Percentiles rank a stretch among this genome's conserved stretches.
Conservation (phyloP, 768 basidiomycete species). For the Hypholoma sublateritium region DNA sequence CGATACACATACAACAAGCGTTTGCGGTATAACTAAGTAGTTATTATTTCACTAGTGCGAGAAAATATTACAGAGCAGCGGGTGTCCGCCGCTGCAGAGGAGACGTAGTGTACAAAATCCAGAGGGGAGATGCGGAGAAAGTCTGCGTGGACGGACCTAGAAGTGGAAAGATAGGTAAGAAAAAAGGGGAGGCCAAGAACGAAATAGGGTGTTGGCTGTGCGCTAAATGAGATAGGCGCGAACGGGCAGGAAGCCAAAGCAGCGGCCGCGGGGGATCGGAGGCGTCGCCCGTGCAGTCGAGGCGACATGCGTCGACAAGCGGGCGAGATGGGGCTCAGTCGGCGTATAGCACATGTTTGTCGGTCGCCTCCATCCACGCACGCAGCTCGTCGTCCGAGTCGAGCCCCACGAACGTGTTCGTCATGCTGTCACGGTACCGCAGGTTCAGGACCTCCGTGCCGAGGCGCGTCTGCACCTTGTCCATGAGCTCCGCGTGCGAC, state of each 20-base stretch:
- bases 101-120: slow-evolving; percentile 15
- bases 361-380: slow-evolving; percentile 74
- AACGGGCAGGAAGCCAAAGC: slow-evolving; percentile 8
- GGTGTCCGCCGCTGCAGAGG: slow-evolving; percentile 3
- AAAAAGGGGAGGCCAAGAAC: slow-evolving; percentile 3
- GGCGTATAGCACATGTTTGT: slow-evolving; percentile 83
- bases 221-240: background rate
- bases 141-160: background rate
- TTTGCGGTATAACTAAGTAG: background rate
- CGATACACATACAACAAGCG: background rate
- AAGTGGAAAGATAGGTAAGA: background rate
- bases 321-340: slow-evolving; percentile 39
- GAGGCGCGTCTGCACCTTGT: slow-evolving; percentile 86
- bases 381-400: slow-evolving; percentile 63
- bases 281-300: background rate
- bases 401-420: slow-evolving; percentile 63
- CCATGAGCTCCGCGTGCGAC: slow-evolving; percentile 82
- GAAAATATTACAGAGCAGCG: slow-evolving; percentile 18
- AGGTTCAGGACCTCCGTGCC: slow-evolving; percentile 69
- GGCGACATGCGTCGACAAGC: background rate
- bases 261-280: slow-evolving; percentile 6
- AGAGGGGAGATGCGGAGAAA: background rate
- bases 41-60: background rate
- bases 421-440: slow-evolving; percentile 73
- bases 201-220: slow-evolving; percentile 1